A percentile compares a stretch with the other conserved stretches of the same genome.
Evolutionary conservation across 2,329 filamentous ascomycete species (phyloP).

Genomic region (Colletotrichum brevisporum): DNA sequence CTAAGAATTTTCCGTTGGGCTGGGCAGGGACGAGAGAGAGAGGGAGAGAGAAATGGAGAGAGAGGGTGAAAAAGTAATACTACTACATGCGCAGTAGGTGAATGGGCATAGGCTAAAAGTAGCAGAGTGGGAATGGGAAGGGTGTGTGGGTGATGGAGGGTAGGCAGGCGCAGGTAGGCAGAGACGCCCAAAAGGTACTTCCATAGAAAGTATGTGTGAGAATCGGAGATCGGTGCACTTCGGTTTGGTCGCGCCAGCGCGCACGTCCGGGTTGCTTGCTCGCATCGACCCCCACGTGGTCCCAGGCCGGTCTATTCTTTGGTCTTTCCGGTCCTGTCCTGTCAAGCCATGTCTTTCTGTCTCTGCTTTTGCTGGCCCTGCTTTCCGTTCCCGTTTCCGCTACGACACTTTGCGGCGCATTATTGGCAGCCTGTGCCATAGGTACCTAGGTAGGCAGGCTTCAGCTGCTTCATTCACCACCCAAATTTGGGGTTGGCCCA

Average conservation of each 20-base stretch:
- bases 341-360: too few relatives aligned
- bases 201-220: background rate
- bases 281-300: conserved; percentile 35
- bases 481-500: background rate
- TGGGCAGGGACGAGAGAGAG: conserved; percentile 17
- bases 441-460: too few relatives aligned
- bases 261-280: background rate
- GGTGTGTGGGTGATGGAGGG: background rate
- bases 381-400: background rate
- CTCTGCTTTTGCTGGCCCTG: background rate
- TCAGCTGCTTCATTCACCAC: conserved; percentile 1
- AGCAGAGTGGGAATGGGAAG: conserved; percentile 18
- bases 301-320: conserved; percentile 20
- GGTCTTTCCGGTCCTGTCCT: background rate
- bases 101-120: conserved; percentile 33
- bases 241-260: conserved; percentile 1
- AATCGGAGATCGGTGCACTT: conserved; percentile 16
- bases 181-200: too few relatives aligned
- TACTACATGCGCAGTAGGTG: too few relatives aligned
- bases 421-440: conserved; percentile 8
- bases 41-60: conserved; percentile 1
- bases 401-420: background rate
- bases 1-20: conserved; percentile 33
- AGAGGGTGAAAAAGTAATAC: background rate
- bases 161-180: too few relatives aligned